A percentile compares a stretch with the other conserved stretches of the same genome.
Conservation (phyloP, 2,329 filamentous ascomycete genomes). For the Aureobasidium musti region DNA sequence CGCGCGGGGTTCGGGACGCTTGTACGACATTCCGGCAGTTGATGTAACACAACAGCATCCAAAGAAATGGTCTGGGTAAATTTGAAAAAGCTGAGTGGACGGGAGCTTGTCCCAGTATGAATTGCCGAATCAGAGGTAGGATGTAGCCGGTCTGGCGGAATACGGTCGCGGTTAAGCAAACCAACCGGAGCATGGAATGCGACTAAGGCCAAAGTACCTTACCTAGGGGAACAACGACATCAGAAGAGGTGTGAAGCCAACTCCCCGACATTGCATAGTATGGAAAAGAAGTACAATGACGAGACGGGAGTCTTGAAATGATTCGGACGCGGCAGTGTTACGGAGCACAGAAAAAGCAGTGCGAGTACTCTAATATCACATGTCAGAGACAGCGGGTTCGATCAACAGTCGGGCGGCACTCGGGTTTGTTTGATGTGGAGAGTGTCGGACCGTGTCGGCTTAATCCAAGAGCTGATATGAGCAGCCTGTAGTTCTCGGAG, state of each 20-base stretch:
- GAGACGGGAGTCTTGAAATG: background rate
- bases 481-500: conserved; percentile 12
- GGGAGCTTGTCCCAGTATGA: background rate
- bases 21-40: conserved; percentile 23
- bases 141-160: conserved; percentile 18
- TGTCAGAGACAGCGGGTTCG: background rate
- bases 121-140: conserved; percentile 20
- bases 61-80: conserved; percentile 17
- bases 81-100: conserved; percentile 2
- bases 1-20: conserved; percentile 16
- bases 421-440: conserved; percentile 22
- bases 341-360: background rate
- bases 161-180: conserved; percentile 24
- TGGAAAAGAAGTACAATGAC: background rate
- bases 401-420: conserved; percentile 18
- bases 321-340: background rate
- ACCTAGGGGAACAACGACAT: conserved; percentile 8
- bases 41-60: background rate
- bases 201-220: background rate
- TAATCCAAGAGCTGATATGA: conserved; percentile 1
- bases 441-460: conserved; percentile 20
- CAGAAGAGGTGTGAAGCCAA: background rate
- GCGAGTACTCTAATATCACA: conserved; percentile 23
- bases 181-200: conserved; percentile 27
- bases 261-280: background rate